Conservation (phyloP, 2,329 filamentous ascomycete species). For the Atkinsonella hypoxylon region DNA sequence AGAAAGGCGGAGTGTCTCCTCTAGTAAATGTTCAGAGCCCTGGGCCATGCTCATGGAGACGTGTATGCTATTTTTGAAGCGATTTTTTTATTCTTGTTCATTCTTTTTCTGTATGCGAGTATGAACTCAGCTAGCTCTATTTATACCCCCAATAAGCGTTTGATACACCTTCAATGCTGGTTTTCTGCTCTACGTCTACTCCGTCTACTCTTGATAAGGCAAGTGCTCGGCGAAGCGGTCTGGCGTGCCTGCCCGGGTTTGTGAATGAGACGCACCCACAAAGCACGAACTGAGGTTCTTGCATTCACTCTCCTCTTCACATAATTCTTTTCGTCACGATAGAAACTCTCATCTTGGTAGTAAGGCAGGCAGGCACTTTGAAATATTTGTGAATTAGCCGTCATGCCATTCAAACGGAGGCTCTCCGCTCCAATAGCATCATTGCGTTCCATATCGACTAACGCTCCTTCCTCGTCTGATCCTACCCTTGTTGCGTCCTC, state of each 20-base stretch:
- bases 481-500: not conserved
- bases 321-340: not conserved
- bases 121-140: not conserved
- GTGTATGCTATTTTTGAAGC: not conserved
- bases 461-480: not conserved
- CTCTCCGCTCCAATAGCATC: conserved; percentile 5
- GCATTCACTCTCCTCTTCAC: not conserved
- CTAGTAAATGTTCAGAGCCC: too few species aligned
- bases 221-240: not conserved
- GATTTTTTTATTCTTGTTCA: not conserved
- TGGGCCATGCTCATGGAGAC: not conserved
- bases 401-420: conserved; percentile 4
- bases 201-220: not conserved
- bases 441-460: not conserved
- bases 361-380: too few species aligned
- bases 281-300: not conserved
- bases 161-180: not conserved
- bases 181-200: not conserved
- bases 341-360: not conserved
- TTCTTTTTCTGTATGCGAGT: not conserved
- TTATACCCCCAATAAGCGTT: not conserved
- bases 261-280: not conserved
- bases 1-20: too few species aligned
- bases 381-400: not conserved
- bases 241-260: not conserved